Evolutionary conservation across 164 flowering plant genomes (phyloP).

Genomic region (Chloranthus sessilifolius): DNA sequence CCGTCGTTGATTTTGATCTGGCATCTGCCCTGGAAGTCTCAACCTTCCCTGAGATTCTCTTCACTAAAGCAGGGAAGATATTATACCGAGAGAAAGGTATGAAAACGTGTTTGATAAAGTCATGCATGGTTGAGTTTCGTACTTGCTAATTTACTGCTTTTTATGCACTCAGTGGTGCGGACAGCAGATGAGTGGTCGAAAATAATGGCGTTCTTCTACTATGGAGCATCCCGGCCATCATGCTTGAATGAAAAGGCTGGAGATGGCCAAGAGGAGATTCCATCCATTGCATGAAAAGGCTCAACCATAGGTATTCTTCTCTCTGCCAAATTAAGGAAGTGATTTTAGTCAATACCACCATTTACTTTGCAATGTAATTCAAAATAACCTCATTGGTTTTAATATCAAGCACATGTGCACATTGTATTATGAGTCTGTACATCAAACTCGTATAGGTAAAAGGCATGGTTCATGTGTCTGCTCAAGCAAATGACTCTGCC

Average conservation of each 20-base stretch:
- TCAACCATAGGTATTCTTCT: too few species aligned
- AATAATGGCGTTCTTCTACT: constrained; percentile 93
- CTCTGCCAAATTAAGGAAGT: too few species aligned
- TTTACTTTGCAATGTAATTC: too few species aligned
- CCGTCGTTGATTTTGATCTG: constrained; percentile 65
- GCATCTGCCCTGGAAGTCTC: constrained; percentile 75
- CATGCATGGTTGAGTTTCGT: neutral
- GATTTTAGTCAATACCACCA: too few species aligned
- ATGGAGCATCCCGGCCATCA: constrained; percentile 79
- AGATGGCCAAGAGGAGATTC: constrained; percentile 50
- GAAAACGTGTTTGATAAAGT: neutral
- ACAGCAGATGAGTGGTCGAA: constrained; percentile 85
- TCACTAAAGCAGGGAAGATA: constrained; percentile 88
- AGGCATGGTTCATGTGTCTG: too few species aligned
- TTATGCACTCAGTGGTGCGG: constrained; percentile 34
- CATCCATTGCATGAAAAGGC: constrained; percentile 31
- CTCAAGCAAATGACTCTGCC: too few species aligned
- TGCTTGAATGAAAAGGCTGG: constrained; percentile 32
- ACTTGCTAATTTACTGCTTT: neutral
- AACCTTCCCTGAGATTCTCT: constrained; percentile 72
- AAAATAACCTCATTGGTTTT: too few species aligned
- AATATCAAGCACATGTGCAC: too few species aligned
- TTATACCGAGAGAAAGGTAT: constrained; percentile 84
- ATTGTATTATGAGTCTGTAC: too few species aligned
- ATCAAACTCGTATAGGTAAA: too few species aligned